Base-by-base conservation (phyloP, 495 filamentous ascomycete genomes). In the Pyrenopolyporus hunteri region DNA sequence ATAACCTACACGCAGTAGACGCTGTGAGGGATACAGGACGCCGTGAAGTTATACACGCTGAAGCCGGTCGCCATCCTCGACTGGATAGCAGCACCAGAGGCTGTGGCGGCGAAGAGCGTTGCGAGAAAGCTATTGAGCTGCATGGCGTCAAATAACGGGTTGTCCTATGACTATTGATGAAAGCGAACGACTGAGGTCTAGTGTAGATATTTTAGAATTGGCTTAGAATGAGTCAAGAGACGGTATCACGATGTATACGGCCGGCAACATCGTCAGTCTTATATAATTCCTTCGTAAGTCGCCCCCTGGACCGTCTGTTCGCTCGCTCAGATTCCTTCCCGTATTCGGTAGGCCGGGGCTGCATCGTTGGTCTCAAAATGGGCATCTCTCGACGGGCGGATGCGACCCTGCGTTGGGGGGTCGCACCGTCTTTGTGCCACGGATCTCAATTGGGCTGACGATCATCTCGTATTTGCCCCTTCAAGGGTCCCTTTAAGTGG, bases 381-480 rank as follows among this genome's bases (percentile, higher is more conserved):
- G 19, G 17, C 23, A 39, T 7, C 17, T 28, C 17, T 57, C 36
- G 20, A 46, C 2, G 11, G 50, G 28, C 40, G 33, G 28, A 63
- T 63, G 33, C 59, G 45, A 63, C 59, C 51, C 57, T 57, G 59
- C 59, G 51, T 57, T 36, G 16, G 22, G 7, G 17, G 13, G 11
- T 25, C 31, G 29, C 22, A 45, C 36, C 7, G 47, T 39, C 9
- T 32, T 22, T 4, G 37, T 13, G 20, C 44, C 20, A 32, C 25
- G 9, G 37, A 32, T 31, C 47, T 42, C 53, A 33, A 51, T 57
- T 43, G 32, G 51, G 59, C 22, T 56, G 60, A 14, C 60, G 54
- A 58, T 64, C 60, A 53, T 48, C 60, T 64, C 60, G 60, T 64
- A 64, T 64, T 64, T 36, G 19, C 28, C 23, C 17, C 49, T n/a